These are phyloP conservation scores for Fusarium equiseti DNA, from an alignment of 2,329 filamentous ascomycete genomes.

Conservation along the genomic window DNA sequence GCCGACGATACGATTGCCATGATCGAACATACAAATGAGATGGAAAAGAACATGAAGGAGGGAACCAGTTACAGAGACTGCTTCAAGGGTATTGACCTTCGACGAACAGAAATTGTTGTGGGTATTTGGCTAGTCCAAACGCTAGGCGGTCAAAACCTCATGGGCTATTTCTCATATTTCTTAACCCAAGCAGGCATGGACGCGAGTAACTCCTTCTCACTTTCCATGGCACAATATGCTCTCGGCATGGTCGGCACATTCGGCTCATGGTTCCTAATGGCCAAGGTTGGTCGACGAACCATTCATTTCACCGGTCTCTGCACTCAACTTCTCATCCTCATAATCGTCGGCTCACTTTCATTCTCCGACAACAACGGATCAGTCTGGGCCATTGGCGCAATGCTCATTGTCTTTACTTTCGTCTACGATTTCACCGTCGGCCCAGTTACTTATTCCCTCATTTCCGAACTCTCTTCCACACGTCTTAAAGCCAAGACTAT, in stretches of 20 bases:
- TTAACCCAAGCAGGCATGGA: constrained; percentile 61
- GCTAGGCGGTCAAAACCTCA: constrained; percentile 61
- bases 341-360: constrained; percentile 57
- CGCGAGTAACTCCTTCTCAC: constrained; percentile 57
- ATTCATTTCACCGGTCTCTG: constrained; percentile 62
- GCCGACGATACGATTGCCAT: constrained; percentile 63
- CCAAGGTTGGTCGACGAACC: constrained; percentile 61
- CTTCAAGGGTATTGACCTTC: constrained; percentile 64
- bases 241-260: constrained; percentile 65
- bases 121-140: constrained; percentile 63
- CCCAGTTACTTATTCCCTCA: constrained; percentile 64
- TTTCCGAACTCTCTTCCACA: constrained; percentile 66
- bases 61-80: constrained; percentile 63
- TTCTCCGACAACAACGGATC: constrained; percentile 52
- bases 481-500: constrained; percentile 68
- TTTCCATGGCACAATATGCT: constrained; percentile 62
- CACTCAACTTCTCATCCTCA: constrained; percentile 55
- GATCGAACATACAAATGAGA: constrained; percentile 66
- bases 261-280: constrained; percentile 64
- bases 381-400: constrained; percentile 58
- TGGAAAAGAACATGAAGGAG: constrained; percentile 58
- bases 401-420: constrained; percentile 66
- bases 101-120: constrained; percentile 66
- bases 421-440: constrained; percentile 68
- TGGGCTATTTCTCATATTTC: constrained; percentile 63